phyloP scores from a whole-genome alignment of 192 early-diverging fungal genomes.

The Coemansia sp. region DNA sequence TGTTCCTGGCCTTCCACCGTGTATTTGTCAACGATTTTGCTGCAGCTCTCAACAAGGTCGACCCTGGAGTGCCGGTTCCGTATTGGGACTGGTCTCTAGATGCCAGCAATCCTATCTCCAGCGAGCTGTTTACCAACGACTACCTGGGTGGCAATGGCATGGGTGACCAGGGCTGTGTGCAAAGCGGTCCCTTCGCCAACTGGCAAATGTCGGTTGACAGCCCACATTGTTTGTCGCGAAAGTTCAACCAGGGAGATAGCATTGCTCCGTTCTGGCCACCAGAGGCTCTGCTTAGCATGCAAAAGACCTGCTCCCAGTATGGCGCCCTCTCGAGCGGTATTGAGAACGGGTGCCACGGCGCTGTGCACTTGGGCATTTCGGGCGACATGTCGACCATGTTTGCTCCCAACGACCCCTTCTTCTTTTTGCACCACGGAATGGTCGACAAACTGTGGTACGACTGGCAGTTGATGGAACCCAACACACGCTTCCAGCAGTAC shows the following conservation, averaged over 20 bases:
- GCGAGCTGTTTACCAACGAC: conserved; percentile 42
- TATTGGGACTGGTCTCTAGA: conserved; percentile 61
- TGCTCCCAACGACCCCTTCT: conserved; percentile 64
- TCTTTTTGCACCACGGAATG: conserved; percentile 68
- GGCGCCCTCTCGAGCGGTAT: conserved; percentile 53
- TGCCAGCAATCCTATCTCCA: conserved; percentile 41
- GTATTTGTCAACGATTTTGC: conserved; percentile 59
- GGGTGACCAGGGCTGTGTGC: conserved; percentile 42
- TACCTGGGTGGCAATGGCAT: conserved; percentile 56
- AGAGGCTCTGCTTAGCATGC: conserved; percentile 54
- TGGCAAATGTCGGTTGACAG: conserved; percentile 44
- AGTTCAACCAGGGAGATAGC: conserved; percentile 53
- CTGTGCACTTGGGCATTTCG: conserved; percentile 55
- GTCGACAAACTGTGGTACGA: conserved; percentile 63
- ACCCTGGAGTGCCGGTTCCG: conserved; percentile 53
- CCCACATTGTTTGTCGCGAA: conserved; percentile 49
- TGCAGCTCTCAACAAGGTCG: conserved; percentile 46
- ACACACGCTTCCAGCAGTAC: conserved; percentile 49
- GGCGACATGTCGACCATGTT: conserved; percentile 61
- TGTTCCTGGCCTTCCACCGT: conserved; percentile 61
- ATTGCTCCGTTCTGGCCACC: conserved; percentile 55
- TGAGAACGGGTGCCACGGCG: conserved; percentile 56
- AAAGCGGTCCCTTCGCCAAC: conserved; percentile 45
- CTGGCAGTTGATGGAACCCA: conserved; percentile 58
- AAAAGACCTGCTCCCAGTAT: conserved; percentile 43